Percentiles rank a stretch among this genome's conserved stretches.
Conservation (phyloP, 2,329 filamentous ascomycete genomes). For the Clonostachys sp. region DNA sequence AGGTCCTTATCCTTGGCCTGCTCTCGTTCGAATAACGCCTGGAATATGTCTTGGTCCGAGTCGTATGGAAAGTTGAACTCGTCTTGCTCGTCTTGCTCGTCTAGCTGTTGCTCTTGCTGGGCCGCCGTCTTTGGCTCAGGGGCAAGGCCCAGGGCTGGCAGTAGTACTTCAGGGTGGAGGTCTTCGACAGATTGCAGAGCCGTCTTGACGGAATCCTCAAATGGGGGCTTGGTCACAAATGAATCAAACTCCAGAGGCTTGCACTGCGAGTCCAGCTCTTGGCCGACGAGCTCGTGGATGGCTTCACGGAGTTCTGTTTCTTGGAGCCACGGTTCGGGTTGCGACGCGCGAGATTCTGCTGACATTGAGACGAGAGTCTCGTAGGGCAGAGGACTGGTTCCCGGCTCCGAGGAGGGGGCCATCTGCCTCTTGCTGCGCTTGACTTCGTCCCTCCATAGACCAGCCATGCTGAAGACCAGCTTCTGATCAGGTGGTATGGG, state of each 20-base stretch:
- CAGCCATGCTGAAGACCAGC: constrained; percentile 89
- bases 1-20: too few relatives aligned
- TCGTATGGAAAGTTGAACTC: constrained; percentile 44
- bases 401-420: constrained; percentile 29
- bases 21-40: too few relatives aligned
- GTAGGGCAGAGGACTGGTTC: constrained; percentile 65
- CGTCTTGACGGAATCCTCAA: constrained; percentile 64
- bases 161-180: constrained; percentile 61
- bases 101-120: too few relatives aligned
- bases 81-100: constrained; percentile 28
- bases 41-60: constrained; percentile 41
- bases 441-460: constrained; percentile 87
- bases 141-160: constrained; percentile 30
- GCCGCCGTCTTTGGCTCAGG: not conserved
- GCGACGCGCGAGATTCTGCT: constrained; percentile 68
- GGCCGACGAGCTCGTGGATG: constrained; percentile 61
- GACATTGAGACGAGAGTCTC: constrained; percentile 88
- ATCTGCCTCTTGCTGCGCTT: constrained; percentile 70
- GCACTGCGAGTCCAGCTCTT: constrained; percentile 41
- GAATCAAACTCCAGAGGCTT: constrained; percentile 53
- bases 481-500: constrained; percentile 67
- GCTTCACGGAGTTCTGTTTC: constrained; percentile 76
- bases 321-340: constrained; percentile 84
- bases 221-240: constrained; percentile 53
- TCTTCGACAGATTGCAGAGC: constrained; percentile 82